phyloP scores from a whole-genome alignment of 495 filamentous ascomycete genomes.

The Margaritispora aquatica region DNA sequence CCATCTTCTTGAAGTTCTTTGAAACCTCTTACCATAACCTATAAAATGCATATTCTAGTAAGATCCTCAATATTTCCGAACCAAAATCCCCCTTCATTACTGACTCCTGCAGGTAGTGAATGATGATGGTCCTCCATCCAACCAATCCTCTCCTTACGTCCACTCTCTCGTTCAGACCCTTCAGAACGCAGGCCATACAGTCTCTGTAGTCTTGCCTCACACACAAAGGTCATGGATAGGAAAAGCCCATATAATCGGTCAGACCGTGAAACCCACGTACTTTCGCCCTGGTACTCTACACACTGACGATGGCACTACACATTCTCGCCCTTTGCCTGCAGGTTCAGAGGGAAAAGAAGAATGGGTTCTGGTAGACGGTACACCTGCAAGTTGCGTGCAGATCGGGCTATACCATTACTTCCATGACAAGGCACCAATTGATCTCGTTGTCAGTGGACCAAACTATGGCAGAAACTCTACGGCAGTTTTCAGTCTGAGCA shows the following conservation, averaged over 20 bases:
- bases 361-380: conserved; percentile 89
- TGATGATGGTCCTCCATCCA: conserved; percentile 93
- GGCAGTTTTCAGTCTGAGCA: conserved; percentile 81
- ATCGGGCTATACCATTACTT: conserved; percentile 88
- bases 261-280: conserved; percentile 80
- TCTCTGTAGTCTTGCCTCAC: conserved; percentile 86
- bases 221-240: conserved; percentile 95
- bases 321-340: conserved; percentile 43
- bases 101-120: conserved; percentile 81
- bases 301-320: conserved; percentile 60
- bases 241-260: conserved; percentile 89
- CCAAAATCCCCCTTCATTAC: conserved; percentile 32
- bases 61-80: not conserved
- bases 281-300: conserved; percentile 66
- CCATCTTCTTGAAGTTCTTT: not conserved
- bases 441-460: conserved; percentile 83
- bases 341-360: conserved; percentile 60
- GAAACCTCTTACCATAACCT: not conserved
- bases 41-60: conserved; percentile 34
- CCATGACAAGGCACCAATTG: conserved; percentile 66
- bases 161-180: conserved; percentile 77
- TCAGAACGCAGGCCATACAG: conserved; percentile 68
- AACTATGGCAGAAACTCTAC: conserved; percentile 96
- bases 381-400: conserved; percentile 82
- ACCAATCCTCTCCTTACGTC: conserved; percentile 86